Conservation (phyloP, 768 basidiomycete species). For the Tricholoma hemisulphureum region DNA sequence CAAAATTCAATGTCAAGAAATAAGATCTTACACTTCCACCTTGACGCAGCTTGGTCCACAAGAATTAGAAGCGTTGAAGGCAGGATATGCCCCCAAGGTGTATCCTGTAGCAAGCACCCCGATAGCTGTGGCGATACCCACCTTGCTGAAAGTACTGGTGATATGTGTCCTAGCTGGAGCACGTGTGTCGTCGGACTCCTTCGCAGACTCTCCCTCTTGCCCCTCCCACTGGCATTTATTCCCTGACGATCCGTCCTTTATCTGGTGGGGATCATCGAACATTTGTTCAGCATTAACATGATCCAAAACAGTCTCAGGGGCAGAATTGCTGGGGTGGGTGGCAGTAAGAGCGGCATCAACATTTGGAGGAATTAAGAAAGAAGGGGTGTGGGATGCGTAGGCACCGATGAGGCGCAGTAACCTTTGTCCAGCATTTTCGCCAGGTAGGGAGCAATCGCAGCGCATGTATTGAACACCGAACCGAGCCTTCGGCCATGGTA, state of each 20-base stretch:
- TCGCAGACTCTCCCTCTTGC: neutral
- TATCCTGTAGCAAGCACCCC: neutral
- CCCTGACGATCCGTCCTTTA: too few species aligned
- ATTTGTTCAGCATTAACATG: neutral
- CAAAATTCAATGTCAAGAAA: neutral
- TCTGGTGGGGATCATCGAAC: too few species aligned
- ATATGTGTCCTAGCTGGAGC: neutral
- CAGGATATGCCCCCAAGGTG: neutral
- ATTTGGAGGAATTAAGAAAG: slow-evolving; percentile 30
- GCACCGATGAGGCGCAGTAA: slow-evolving; percentile 31
- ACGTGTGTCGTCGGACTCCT: neutral
- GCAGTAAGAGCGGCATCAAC: slow-evolving; percentile 38
- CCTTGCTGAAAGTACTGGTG: neutral
- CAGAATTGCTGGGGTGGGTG: slow-evolving; percentile 46
- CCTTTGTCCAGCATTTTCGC: slow-evolving; percentile 38
- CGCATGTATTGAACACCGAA: slow-evolving; percentile 49
- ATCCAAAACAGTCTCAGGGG: neutral
- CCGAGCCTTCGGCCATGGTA: slow-evolving; percentile 29
- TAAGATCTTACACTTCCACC: neutral
- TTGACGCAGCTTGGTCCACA: neutral
- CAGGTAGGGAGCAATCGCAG: slow-evolving; percentile 53
- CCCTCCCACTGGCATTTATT: too few species aligned
- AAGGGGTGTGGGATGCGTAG: slow-evolving; percentile 14
- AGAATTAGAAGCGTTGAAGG: neutral
- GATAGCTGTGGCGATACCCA: neutral